These are phyloP conservation scores for Carex kokanica DNA, from an alignment of 176 grass and related monocot genomes.

Conservation along the genomic window DNA sequence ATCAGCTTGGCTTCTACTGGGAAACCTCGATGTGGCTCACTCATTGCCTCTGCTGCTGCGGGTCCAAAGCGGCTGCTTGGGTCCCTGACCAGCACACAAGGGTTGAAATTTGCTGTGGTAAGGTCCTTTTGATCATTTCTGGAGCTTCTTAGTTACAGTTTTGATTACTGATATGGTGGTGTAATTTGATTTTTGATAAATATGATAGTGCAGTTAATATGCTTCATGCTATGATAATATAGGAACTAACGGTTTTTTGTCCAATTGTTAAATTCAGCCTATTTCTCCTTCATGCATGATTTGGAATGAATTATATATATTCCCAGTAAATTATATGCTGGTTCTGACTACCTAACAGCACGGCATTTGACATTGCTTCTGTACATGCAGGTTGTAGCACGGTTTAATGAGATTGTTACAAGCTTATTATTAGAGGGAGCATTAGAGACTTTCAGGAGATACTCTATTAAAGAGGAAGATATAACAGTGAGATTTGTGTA, in stretches of 20 bases:
- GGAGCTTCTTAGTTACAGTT: background rate
- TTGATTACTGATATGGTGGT: background rate
- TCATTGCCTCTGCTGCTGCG: slow-evolving; percentile 22
- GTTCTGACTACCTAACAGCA: background rate
- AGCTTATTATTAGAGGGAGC: slow-evolving; percentile 79
- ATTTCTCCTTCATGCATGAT: background rate
- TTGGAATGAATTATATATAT: background rate
- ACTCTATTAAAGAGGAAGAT: slow-evolving; percentile 71
- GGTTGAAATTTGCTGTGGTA: slow-evolving; percentile 73
- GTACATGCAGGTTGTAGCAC: slow-evolving; percentile 71
- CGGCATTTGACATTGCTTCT: background rate
- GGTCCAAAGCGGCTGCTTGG: slow-evolving; percentile 68
- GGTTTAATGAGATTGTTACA: slow-evolving; percentile 91
- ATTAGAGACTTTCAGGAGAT: slow-evolving; percentile 71
- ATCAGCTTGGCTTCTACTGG: slow-evolving; percentile 21
- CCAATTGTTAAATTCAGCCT: background rate
- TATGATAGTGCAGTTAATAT: background rate
- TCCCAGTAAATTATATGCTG: background rate
- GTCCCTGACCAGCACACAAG: slow-evolving; percentile 59
- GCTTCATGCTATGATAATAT: background rate
- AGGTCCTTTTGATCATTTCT: slow-evolving; percentile 21
- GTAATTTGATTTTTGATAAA: background rate
- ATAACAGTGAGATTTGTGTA: slow-evolving; percentile 53
- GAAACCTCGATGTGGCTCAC: slow-evolving; percentile 23
- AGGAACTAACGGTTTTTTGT: background rate